These are phyloP conservation scores for Naganishia liquefaciens DNA, from an alignment of 1,284 basidiomycete genomes.

Conservation along the genomic window DNA sequence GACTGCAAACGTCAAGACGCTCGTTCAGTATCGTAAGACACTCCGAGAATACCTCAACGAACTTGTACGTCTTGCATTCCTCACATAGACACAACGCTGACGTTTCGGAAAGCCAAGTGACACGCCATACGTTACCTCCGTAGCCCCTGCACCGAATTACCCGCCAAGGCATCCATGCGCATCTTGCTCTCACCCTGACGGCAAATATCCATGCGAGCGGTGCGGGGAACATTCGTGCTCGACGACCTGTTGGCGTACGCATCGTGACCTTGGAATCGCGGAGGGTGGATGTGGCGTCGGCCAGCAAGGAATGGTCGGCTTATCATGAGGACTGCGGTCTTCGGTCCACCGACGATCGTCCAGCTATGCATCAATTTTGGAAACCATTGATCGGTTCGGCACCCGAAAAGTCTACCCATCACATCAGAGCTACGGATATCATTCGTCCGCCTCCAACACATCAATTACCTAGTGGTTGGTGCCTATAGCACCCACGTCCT, in stretches of 20 bases:
- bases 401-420: no score
- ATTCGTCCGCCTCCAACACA: no score
- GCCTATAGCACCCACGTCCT: no score
- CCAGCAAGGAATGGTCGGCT: conserved; percentile 8
- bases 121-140: not conserved
- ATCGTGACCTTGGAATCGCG: not conserved
- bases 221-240: conserved; percentile 10
- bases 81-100: no score
- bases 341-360: not conserved
- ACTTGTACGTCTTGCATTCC: not conserved
- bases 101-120: not conserved
- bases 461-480: no score
- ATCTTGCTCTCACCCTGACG: not conserved
- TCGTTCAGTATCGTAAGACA: conserved; percentile 16
- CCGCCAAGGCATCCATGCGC: not conserved
- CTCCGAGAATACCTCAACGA: conserved; percentile 18
- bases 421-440: no score
- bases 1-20: conserved; percentile 4
- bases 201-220: conserved; percentile 2
- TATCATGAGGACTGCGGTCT: not conserved
- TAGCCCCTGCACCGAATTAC: not conserved
- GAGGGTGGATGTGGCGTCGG: conserved; percentile 6
- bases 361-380: no score
- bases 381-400: no score
- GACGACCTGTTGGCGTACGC: not conserved